Percentiles rank a stretch among this genome's conserved stretches.
These are phyloP conservation scores for Scorias spongiosa DNA, from an alignment of 2,329 filamentous ascomycete genomes.

Conservation along the genomic window DNA sequence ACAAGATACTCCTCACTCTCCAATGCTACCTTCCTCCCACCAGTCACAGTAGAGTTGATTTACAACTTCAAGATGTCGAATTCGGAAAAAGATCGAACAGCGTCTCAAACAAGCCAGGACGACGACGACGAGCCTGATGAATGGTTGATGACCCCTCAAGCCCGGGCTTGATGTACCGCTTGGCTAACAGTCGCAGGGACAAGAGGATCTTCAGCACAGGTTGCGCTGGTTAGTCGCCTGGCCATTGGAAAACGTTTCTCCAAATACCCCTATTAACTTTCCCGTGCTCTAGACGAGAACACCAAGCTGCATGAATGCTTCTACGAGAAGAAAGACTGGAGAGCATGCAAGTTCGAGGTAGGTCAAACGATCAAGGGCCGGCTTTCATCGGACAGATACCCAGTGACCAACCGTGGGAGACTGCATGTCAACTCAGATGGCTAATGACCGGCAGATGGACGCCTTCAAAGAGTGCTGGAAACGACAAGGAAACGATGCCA, in stretches of 20 bases:
- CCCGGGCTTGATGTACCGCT: slow-evolving; percentile 2
- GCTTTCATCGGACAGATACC: neutral
- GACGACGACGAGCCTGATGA: slow-evolving; percentile 87
- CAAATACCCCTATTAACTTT: slow-evolving; percentile 1
- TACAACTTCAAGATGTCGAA: slow-evolving; percentile 14
- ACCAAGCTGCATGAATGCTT: slow-evolving; percentile 87
- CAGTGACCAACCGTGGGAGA: neutral
- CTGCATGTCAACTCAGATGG: too few relatives aligned
- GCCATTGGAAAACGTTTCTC: neutral
- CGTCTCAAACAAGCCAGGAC: slow-evolving; percentile 18
- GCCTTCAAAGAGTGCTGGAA: slow-evolving; percentile 86
- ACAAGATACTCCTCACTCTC: too few relatives aligned
- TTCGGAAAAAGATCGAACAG: slow-evolving; percentile 11
- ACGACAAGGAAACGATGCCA: slow-evolving; percentile 66
- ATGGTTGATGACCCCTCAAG: slow-evolving; percentile 43
- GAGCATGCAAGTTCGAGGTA: slow-evolving; percentile 75
- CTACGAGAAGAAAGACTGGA: slow-evolving; percentile 92
- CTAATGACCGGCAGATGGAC: slow-evolving; percentile 52
- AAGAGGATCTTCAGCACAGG: slow-evolving; percentile 95
- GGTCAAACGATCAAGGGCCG: slow-evolving; percentile 21
- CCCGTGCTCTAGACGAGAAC: slow-evolving; percentile 56
- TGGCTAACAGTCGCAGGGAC: slow-evolving; percentile 48
- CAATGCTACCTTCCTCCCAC: too few relatives aligned
- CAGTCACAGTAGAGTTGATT: neutral
- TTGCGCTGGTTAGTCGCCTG: slow-evolving; percentile 52